Percentiles rank a stretch among this genome's conserved stretches.
phyloP scores from a whole-genome alignment of 1,284 basidiomycete genomes.

The Puccinia hordei region DNA sequence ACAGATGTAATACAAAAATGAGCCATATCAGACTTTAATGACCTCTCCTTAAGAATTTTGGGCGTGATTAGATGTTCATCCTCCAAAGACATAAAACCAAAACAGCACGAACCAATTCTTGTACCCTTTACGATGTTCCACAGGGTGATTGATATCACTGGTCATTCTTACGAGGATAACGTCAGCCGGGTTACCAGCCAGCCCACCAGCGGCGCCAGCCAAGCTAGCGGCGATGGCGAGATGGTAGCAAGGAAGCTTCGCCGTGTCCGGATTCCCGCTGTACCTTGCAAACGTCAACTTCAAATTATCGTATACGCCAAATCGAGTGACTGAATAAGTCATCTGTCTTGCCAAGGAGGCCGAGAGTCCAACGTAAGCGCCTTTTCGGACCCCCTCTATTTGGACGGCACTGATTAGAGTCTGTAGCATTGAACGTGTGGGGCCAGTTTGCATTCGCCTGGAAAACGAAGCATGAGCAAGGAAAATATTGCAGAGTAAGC shows the following conservation, averaged over 20 bases:
- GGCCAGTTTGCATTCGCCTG: conserved; percentile 49
- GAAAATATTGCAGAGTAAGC: background rate
- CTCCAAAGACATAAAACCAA: background rate
- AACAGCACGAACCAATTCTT: conserved; percentile 38
- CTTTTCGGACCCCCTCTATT: conserved; percentile 61
- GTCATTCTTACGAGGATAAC: conserved; percentile 51
- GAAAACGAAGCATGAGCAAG: background rate
- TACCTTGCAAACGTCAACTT: conserved; percentile 69
- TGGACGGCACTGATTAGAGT: conserved; percentile 28
- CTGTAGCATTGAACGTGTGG: conserved; percentile 44
- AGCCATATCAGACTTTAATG: background rate
- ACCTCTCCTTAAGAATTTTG: no score
- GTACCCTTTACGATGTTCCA: conserved; percentile 41
- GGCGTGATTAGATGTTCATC: no score
- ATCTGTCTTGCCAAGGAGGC: conserved; percentile 89
- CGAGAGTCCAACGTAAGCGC: conserved; percentile 80
- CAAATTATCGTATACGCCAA: conserved; percentile 89
- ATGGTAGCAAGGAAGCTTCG: conserved; percentile 29
- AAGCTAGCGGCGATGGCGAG: conserved; percentile 37
- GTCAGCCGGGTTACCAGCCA: conserved; percentile 51
- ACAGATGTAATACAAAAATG: background rate
- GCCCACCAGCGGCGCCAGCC: conserved; percentile 47
- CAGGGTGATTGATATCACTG: conserved; percentile 44
- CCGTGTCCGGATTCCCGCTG: background rate
- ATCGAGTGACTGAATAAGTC: conserved; percentile 87